These are phyloP conservation scores for Candida pseudoglaebosa DNA, from an alignment of 805 yeast genomes.

Conservation along the genomic window DNA sequence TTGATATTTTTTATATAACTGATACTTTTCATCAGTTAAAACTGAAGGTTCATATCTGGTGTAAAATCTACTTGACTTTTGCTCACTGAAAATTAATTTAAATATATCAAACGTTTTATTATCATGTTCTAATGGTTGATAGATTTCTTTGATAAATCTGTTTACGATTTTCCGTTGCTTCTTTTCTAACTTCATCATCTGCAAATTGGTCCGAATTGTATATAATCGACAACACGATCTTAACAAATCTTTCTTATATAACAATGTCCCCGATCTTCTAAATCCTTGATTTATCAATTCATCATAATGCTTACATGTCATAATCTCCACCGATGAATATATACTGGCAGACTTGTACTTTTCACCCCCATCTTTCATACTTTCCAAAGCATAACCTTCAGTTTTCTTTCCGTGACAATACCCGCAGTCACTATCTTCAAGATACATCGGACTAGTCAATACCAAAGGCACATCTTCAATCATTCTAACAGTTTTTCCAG, in stretches of 20 bases:
- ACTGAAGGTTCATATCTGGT: slow-evolving; percentile 52
- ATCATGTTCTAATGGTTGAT: slow-evolving; percentile 11
- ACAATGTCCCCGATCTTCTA: slow-evolving; percentile 70
- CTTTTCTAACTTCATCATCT: slow-evolving; percentile 47
- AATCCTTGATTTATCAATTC: slow-evolving; percentile 66
- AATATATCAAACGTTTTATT: slow-evolving; percentile 18
- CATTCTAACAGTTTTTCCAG: too few relatives aligned
- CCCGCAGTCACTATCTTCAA: slow-evolving; percentile 56
- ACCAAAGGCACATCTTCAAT: slow-evolving; percentile 18
- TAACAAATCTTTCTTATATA: slow-evolving; percentile 62
- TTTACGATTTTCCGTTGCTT: slow-evolving; percentile 66
- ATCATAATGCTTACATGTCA: slow-evolving; percentile 57
- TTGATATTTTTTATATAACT: slow-evolving; percentile 67
- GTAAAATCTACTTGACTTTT: slow-evolving; percentile 25
- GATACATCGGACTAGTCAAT: slow-evolving; percentile 42
- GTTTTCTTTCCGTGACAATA: slow-evolving; percentile 57
- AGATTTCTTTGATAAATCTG: slow-evolving; percentile 47
- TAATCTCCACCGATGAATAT: slow-evolving; percentile 40
- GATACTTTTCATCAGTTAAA: slow-evolving; percentile 56
- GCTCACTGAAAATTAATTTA: slow-evolving; percentile 39
- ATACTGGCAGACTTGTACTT: slow-evolving; percentile 21
- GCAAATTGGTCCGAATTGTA: slow-evolving; percentile 64
- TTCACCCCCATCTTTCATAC: slow-evolving; percentile 19
- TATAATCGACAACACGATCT: slow-evolving; percentile 76
- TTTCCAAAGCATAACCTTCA: slow-evolving; percentile 34